Evolutionary conservation across 73 alveolate species (phyloP), one percentile per base, ranked within the genome.

Genomic region (Urostyla sp.): DNA sequence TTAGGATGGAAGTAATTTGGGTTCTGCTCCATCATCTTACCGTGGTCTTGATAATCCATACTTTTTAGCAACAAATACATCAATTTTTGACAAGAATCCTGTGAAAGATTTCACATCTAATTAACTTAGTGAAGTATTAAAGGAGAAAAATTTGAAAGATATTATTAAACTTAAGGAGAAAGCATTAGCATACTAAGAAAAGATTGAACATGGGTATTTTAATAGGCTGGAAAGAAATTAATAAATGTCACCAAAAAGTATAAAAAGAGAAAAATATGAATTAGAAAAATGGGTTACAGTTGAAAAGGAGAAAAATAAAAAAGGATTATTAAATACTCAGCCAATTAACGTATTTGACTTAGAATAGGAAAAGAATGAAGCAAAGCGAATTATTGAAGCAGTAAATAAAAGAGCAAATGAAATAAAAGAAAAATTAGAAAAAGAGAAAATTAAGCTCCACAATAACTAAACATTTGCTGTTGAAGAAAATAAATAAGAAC

Each of bases 251-350:
- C 79, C 79, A 5, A 63, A 23, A 34, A 43, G 61, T 3, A 28
- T 24, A 8, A 44, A 63, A 63, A 7, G 79, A 36, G 44, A 60
- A 43, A 63, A 63, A 24, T 63, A 63, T 40, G 79, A 63, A 63
- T 24, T 63, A 63, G 79, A 63, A 28, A 63, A 50, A 40, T 63
- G 79, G 79, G 79, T 63, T 4, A 27, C 79, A 23, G 1, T 49
- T 16, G 79, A 63, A 34, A 36, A 45, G 24, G 44, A 38, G 5
- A 63, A 63, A 23, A 27, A 8, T 10, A 34, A 37, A 7, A 2
- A 4, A 63, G 30, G 2, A 3, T 30, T 20, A 5, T 24, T 43
- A 3, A 40, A 32, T 58, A 63, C 37, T 28, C 37, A 40, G 23
- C 79, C 79, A 20, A 63, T 63, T 1, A 63, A 63, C 26, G 49